Conservation (phyloP, 805 yeast genomes). For the Middelhovenomyces tepae region DNA sequence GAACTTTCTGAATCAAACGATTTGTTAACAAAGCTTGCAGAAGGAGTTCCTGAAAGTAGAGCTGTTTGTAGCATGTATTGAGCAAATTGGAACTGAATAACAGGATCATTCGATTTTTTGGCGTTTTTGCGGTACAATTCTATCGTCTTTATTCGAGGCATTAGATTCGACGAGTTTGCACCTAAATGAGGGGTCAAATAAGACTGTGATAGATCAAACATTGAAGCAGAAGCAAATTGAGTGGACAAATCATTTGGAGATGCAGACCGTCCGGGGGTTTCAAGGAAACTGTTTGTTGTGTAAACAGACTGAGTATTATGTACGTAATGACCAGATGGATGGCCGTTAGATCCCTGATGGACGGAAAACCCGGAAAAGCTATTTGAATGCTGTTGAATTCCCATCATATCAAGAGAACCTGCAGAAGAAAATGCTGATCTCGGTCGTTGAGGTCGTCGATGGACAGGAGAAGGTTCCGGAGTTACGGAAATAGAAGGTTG, state of each 20-base stretch:
- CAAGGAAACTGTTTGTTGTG: no score
- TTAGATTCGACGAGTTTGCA: constrained; percentile 27
- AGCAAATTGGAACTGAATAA: constrained; percentile 81
- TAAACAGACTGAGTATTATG: no score
- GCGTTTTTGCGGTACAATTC: constrained; percentile 84
- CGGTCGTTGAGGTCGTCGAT: no score
- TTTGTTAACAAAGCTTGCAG: not conserved
- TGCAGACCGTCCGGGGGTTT: no score
- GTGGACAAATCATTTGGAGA: constrained; percentile 12
- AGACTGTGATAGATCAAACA: constrained; percentile 22
- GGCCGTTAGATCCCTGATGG: no score
- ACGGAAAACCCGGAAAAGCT: no score
- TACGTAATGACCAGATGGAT: no score
- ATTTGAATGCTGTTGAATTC: no score
- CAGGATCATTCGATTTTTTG: constrained; percentile 74
- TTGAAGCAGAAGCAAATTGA: constrained; percentile 17
- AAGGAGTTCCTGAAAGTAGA: constrained; percentile 30
- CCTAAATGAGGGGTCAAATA: constrained; percentile 20
- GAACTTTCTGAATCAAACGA: not conserved
- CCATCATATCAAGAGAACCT: no score
- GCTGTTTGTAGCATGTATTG: constrained; percentile 86
- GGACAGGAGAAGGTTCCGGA: no score
- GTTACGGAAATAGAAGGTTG: no score
- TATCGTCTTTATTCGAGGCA: constrained; percentile 74
- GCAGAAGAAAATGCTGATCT: constrained; percentile 58